These are phyloP conservation scores for Penicillium sclerotiorum DNA, from an alignment of 2,329 filamentous ascomycete species.

Conservation along the genomic window DNA sequence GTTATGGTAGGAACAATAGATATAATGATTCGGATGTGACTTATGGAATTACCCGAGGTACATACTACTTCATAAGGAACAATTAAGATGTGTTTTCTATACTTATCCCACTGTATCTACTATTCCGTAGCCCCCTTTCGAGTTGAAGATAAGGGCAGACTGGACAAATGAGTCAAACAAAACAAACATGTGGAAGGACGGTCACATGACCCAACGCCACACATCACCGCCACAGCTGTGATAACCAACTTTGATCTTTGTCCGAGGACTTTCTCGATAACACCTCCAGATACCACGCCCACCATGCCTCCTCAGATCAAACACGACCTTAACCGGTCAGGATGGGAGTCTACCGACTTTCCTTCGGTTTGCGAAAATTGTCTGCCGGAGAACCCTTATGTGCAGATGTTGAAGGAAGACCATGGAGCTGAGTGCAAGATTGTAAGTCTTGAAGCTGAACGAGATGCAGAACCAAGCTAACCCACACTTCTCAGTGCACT, in stretches of 20 bases:
- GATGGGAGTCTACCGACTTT: conserved; percentile 77
- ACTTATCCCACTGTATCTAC: no score
- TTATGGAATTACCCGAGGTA: no score
- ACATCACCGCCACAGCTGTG: conserved; percentile 6
- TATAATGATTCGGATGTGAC: no score
- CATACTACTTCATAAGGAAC: background rate
- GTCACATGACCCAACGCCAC: conserved; percentile 16
- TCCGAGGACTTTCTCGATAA: background rate
- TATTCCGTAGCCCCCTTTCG: no score
- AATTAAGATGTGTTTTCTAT: background rate
- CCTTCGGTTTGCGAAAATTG: conserved; percentile 74
- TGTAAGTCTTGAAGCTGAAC: conserved; percentile 26
- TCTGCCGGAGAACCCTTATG: conserved; percentile 93
- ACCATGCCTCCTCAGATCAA: conserved; percentile 84
- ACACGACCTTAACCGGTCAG: conserved; percentile 90
- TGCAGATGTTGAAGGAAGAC: conserved; percentile 99
- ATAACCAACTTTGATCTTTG: conserved; percentile 4
- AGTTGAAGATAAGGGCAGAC: no score
- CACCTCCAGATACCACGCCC: background rate
- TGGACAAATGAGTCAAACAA: background rate
- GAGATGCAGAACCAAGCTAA: background rate
- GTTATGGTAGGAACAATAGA: background rate
- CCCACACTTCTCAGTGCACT: conserved; percentile 62
- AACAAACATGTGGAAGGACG: background rate
- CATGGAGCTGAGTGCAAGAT: conserved; percentile 84